phyloP scores from a whole-genome alignment of 768 basidiomycete species.

The button mushroom (Agaricus bisporus) region DNA sequence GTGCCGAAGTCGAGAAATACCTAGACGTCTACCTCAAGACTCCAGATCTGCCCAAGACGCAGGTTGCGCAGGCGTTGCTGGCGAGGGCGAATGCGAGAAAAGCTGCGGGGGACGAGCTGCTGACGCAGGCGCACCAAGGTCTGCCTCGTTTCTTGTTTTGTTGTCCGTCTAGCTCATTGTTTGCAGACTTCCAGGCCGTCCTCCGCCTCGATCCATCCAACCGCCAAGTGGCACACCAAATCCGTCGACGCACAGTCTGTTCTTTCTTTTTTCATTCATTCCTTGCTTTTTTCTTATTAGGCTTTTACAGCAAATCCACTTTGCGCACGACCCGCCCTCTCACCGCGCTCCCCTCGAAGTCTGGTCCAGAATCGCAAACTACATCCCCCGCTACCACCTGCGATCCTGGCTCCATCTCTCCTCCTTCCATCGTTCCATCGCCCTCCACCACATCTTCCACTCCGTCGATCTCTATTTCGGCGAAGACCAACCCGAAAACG shows the following conservation, averaged over 20 bases:
- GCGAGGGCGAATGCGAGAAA: constrained; percentile 57
- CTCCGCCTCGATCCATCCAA: constrained; percentile 57
- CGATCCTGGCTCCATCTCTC: constrained; percentile 67
- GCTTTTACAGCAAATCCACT: constrained; percentile 37
- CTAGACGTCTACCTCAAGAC: constrained; percentile 61
- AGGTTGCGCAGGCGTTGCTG: constrained; percentile 48
- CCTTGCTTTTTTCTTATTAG: not conserved
- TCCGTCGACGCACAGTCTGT: constrained; percentile 44
- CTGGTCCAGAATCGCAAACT: constrained; percentile 60
- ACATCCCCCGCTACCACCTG: constrained; percentile 59
- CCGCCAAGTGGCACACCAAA: constrained; percentile 41
- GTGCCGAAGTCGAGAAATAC: constrained; percentile 57
- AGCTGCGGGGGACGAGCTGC: constrained; percentile 44
- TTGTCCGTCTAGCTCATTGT: no score
- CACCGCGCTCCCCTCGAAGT: constrained; percentile 60
- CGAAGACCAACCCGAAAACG: constrained; percentile 49
- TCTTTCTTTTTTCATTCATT: not conserved
- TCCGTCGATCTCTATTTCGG: constrained; percentile 65
- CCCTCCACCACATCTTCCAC: constrained; percentile 58
- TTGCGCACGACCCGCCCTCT: constrained; percentile 48
- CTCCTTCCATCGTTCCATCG: constrained; percentile 58
- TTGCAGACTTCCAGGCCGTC: constrained; percentile 54
- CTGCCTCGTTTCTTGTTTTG: not conserved
- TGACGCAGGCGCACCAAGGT: constrained; percentile 59
- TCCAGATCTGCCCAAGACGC: constrained; percentile 45